Conservation (phyloP, 257 asterid species). For the Plantago major region DNA sequence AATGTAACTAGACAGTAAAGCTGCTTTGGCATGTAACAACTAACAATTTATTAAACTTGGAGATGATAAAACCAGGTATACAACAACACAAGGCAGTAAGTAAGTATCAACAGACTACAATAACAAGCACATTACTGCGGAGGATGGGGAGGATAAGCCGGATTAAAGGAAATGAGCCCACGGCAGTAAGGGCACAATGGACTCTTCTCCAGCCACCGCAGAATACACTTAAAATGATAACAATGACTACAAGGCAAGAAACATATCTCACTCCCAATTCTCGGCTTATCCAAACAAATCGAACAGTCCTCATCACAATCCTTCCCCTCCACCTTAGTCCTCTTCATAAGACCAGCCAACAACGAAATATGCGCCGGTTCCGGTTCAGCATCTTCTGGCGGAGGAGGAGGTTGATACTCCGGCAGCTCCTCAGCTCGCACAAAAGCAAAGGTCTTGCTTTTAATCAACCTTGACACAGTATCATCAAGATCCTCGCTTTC, state of each 20-base stretch:
- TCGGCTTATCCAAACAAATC: constrained; percentile 15
- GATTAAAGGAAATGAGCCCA: background rate
- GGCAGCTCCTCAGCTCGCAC: constrained; percentile 6
- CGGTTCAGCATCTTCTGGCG: background rate
- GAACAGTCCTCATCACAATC: constrained; percentile 6
- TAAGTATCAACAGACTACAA: background rate
- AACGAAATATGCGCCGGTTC: background rate
- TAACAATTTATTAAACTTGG: too few relatives aligned
- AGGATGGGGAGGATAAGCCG: background rate
- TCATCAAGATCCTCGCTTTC: background rate
- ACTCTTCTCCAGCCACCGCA: constrained; percentile 13
- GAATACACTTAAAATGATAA: constrained; percentile 13
- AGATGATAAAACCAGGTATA: too few relatives aligned
- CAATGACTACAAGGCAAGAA: constrained; percentile 11
- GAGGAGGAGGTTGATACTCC: constrained; percentile 4
- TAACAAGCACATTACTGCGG: background rate
- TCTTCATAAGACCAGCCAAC: background rate
- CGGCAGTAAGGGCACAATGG: constrained; percentile 9
- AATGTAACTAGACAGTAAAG: too few relatives aligned
- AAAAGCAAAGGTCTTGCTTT: constrained; percentile 1
- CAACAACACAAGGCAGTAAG: background rate
- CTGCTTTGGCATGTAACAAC: too few relatives aligned
- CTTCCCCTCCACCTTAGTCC: constrained; percentile 2
- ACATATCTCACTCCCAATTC: constrained; percentile 8
- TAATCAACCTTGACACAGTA: constrained; percentile 14